Evolutionary conservation across 2,329 filamentous ascomycete genomes (phyloP).

Genomic region (Drechslerella coelobrocha): DNA sequence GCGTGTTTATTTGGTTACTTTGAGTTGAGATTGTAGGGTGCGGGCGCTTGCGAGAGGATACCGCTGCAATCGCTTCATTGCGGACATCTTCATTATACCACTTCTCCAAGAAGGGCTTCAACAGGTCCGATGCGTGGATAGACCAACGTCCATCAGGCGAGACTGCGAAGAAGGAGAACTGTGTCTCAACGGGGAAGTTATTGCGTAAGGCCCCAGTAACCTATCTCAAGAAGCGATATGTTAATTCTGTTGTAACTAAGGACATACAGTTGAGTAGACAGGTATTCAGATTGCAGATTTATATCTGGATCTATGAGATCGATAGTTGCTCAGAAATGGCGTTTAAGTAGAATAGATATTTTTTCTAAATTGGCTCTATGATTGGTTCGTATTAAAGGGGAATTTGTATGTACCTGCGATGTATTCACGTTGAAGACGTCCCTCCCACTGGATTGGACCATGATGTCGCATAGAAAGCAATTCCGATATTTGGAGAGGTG

Average conservation of each 20-base stretch:
- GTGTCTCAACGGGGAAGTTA: slow-evolving; percentile 48
- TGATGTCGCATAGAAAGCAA: not conserved
- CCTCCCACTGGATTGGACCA: not conserved
- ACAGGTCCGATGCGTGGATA: slow-evolving; percentile 51
- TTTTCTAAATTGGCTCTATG: no score
- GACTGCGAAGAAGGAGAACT: slow-evolving; percentile 53
- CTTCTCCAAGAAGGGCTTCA: slow-evolving; percentile 50
- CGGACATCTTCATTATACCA: slow-evolving; percentile 53
- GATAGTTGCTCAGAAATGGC: no score
- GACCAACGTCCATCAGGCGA: slow-evolving; percentile 52
- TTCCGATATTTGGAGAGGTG: not conserved
- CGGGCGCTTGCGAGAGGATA: slow-evolving; percentile 22
- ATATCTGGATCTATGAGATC: not conserved
- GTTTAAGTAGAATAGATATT: no score
- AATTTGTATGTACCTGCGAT: slow-evolving; percentile 27
- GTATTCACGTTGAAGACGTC: slow-evolving; percentile 4
- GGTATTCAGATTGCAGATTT: not conserved
- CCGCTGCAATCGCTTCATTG: slow-evolving; percentile 49
- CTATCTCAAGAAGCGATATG: slow-evolving; percentile 9
- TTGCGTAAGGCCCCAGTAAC: slow-evolving; percentile 24
- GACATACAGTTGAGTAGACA: no score
- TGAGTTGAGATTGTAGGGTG: not conserved
- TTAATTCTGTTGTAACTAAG: not conserved
- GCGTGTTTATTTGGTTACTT: not conserved
- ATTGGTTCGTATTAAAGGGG: not conserved